Conservation (phyloP, 805 yeast genomes). For the Cyberlindnera euphorbiiphila region DNA sequence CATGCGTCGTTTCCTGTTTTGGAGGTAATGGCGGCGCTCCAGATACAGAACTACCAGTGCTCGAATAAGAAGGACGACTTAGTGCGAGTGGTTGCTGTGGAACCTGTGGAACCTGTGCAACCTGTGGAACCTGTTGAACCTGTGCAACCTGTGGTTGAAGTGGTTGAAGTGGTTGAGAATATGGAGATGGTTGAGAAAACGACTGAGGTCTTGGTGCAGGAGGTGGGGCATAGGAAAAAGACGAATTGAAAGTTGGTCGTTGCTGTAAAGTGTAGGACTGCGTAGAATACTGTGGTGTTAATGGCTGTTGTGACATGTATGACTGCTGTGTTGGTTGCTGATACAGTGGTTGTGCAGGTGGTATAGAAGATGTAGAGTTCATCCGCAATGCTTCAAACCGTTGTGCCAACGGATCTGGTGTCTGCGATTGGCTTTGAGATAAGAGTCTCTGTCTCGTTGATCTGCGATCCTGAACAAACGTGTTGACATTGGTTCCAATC, state of each 20-base stretch:
- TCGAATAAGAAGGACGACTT: slow-evolving; percentile 3
- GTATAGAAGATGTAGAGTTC: slow-evolving; percentile 12
- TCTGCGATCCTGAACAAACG: slow-evolving; percentile 25
- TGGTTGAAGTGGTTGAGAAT: not conserved
- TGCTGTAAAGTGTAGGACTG: too few relatives aligned
- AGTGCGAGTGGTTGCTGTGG: slow-evolving; percentile 1
- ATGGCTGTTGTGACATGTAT: slow-evolving; percentile 21
- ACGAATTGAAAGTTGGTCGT: slow-evolving; percentile 1
- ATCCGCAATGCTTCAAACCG: slow-evolving; percentile 9
- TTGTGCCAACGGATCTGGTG: slow-evolving; percentile 9
- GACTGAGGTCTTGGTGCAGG: slow-evolving; percentile 13
- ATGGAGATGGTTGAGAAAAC: slow-evolving; percentile 10
- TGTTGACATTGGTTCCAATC: slow-evolving; percentile 20
- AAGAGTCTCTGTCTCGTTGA: slow-evolving; percentile 23
- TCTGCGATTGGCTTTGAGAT: slow-evolving; percentile 1
- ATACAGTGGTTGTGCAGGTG: slow-evolving; percentile 8
- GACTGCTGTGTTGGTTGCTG: slow-evolving; percentile 6
- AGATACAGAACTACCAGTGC: slow-evolving; percentile 3
- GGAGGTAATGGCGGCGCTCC: slow-evolving; percentile 24
- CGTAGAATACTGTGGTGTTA: slow-evolving; percentile 24
- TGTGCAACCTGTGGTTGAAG: too few relatives aligned
- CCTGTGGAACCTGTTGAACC: slow-evolving; percentile 8
- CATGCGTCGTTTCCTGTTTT: slow-evolving; percentile 6
- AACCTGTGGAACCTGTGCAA: slow-evolving; percentile 10
- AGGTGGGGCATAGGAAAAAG: slow-evolving; percentile 11